Evolutionary conservation across 1,139 yeast genomes (phyloP).

Genomic region (Debaryomyces psychrophilus): DNA sequence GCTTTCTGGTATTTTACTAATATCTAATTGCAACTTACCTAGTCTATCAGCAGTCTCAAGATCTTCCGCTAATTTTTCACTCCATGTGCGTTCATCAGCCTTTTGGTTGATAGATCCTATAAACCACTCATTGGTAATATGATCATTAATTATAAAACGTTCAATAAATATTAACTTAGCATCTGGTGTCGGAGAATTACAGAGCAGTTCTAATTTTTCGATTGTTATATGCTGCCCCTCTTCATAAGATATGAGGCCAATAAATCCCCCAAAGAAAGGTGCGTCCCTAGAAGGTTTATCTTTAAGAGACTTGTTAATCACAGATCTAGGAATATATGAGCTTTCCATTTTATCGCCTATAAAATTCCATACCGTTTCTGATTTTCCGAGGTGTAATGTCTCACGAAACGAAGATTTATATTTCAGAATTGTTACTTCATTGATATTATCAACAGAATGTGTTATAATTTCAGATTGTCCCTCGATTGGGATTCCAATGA

Average conservation of each 20-base stretch:
- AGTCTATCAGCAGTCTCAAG: slow-evolving; percentile 13
- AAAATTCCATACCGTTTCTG: slow-evolving; percentile 27
- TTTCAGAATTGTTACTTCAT: slow-evolving; percentile 23
- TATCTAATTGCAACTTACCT: slow-evolving; percentile 19
- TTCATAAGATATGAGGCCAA: slow-evolving; percentile 88
- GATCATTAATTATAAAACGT: slow-evolving; percentile 61
- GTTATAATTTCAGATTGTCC: slow-evolving; percentile 60
- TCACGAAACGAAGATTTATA: slow-evolving; percentile 17
- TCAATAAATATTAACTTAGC: slow-evolving; percentile 75
- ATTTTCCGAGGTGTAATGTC: slow-evolving; percentile 14
- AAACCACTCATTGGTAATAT: slow-evolving; percentile 50
- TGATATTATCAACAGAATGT: slow-evolving; percentile 56
- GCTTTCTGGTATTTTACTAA: slow-evolving; percentile 26
- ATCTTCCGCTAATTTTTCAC: slow-evolving; percentile 22
- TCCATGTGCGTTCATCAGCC: slow-evolving; percentile 39
- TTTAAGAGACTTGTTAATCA: slow-evolving; percentile 19
- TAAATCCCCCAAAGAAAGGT: slow-evolving; percentile 87
- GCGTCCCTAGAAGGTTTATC: slow-evolving; percentile 32
- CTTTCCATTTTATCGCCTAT: slow-evolving; percentile 28
- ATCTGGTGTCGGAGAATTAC: slow-evolving; percentile 57
- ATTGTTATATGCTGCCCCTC: slow-evolving; percentile 59
- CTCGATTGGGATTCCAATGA: slow-evolving; percentile 70
- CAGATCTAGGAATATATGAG: slow-evolving; percentile 25
- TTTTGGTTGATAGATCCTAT: slow-evolving; percentile 52
- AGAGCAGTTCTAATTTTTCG: slow-evolving; percentile 35